These are phyloP conservation scores for Misopates orontium DNA, from an alignment of 257 asterid species.

Conservation along the genomic window DNA sequence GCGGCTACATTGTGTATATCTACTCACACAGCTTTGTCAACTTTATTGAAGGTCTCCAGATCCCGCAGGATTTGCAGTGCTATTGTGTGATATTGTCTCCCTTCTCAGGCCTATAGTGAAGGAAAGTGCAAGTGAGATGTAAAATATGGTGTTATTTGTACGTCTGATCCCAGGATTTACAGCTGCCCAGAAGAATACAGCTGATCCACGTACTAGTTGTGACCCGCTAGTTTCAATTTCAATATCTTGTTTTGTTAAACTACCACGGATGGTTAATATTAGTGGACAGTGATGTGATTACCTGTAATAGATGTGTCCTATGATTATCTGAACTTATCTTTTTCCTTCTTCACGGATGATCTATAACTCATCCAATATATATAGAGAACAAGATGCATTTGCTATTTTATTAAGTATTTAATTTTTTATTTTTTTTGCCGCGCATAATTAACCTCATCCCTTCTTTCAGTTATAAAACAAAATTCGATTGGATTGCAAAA, in stretches of 20 bases:
- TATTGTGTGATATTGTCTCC: neutral
- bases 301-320: slow-evolving; percentile 4
- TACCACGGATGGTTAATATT: neutral
- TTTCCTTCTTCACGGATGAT: neutral
- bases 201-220: slow-evolving; percentile 7
- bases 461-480: neutral
- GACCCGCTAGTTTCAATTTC: neutral
- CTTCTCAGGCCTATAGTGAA: neutral
- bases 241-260: neutral
- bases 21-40: neutral
- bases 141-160: neutral
- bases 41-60: too few species aligned
- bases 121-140: neutral
- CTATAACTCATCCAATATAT: neutral
- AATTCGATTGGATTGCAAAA: neutral
- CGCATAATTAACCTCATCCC: neutral
- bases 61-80: neutral
- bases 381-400: neutral
- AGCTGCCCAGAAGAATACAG: slow-evolving; percentile 3
- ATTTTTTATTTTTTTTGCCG: too few species aligned
- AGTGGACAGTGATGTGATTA: neutral
- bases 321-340: neutral
- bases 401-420: neutral
- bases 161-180: neutral
- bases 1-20: neutral